Evolutionary conservation across 805 yeast genomes (phyloP).

Genomic region (Zygotorulaspora danielsina): DNA sequence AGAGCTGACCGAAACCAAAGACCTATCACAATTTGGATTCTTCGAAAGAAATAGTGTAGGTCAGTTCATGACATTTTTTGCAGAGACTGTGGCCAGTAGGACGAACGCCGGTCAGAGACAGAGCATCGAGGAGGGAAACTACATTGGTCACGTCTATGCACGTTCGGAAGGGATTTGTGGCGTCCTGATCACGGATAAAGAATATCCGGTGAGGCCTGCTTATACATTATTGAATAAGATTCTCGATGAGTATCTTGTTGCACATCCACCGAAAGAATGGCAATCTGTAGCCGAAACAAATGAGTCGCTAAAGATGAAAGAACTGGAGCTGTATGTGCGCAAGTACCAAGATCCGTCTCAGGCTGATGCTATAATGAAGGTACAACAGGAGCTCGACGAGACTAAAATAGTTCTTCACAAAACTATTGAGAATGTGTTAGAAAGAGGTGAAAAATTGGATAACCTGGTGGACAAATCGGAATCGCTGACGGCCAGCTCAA

Average conservation of each 20-base stretch:
- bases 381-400: conserved; percentile 96
- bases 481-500: conserved; percentile 79
- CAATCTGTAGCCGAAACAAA: conserved; percentile 43
- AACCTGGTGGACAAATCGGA: conserved; percentile 92
- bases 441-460: conserved; percentile 94
- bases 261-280: conserved; percentile 78
- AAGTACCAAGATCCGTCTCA: conserved; percentile 96
- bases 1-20: conserved; percentile 76
- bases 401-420: conserved; percentile 94
- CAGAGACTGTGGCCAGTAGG: conserved; percentile 84
- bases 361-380: conserved; percentile 95
- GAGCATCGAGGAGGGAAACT: conserved; percentile 85
- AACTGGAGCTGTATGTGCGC: conserved; percentile 62
- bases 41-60: conserved; percentile 80
- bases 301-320: conserved; percentile 35
- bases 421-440: conserved; percentile 89
- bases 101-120: conserved; percentile 90
- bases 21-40: conserved; percentile 79
- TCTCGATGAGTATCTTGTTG: conserved; percentile 81
- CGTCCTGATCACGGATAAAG: conserved; percentile 88
- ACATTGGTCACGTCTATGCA: conserved; percentile 87
- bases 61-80: conserved; percentile 92
- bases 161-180: conserved; percentile 89
- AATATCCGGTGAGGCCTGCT: conserved; percentile 95
- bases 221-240: conserved; percentile 87